Evolutionary conservation across 352 stramenopile genomes (phyloP).

Genomic region (Pythium volutum): DNA sequence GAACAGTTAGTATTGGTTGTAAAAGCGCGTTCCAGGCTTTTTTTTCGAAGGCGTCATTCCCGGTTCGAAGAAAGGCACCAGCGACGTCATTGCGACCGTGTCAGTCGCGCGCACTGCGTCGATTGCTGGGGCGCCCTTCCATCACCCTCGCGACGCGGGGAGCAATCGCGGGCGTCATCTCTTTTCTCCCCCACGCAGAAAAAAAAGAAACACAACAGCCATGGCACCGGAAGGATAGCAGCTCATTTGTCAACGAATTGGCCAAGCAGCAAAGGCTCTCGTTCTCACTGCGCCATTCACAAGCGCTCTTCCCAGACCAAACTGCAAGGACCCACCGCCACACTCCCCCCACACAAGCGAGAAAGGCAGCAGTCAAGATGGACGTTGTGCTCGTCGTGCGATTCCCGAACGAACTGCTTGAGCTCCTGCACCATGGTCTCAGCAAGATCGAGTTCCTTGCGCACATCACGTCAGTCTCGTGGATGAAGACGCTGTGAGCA

Average conservation of each 20-base stretch:
- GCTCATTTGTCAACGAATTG: not conserved
- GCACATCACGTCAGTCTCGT: constrained; percentile 19
- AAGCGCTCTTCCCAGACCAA: not conserved
- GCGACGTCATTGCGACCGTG: constrained; percentile 11
- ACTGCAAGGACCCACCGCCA: too few species aligned
- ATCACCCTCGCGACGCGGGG: not conserved
- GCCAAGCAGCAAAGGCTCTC: constrained; percentile 12
- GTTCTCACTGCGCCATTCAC: not conserved
- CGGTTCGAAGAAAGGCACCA: not conserved
- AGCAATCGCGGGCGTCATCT: not conserved
- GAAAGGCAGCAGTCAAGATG: not conserved
- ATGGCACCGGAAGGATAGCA: constrained; percentile 1
- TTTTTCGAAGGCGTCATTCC: constrained; percentile 21
- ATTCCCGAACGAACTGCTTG: constrained; percentile 21
- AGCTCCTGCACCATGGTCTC: constrained; percentile 14
- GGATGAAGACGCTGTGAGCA: constrained; percentile 21
- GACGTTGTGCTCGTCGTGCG: constrained; percentile 24
- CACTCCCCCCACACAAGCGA: not conserved
- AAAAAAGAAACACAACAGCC: not conserved
- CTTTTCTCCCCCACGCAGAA: not conserved
- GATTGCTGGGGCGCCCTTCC: not conserved
- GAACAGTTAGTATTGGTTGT: not conserved
- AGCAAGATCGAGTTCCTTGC: constrained; percentile 25
- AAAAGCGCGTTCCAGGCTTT: not conserved
- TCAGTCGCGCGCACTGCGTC: constrained; percentile 2